A percentile compares a stretch with the other conserved stretches of the same genome.
Evolutionary conservation across 2,329 filamentous ascomycete species (phyloP).

Genomic region (Fonsecaea pedrosoi): DNA sequence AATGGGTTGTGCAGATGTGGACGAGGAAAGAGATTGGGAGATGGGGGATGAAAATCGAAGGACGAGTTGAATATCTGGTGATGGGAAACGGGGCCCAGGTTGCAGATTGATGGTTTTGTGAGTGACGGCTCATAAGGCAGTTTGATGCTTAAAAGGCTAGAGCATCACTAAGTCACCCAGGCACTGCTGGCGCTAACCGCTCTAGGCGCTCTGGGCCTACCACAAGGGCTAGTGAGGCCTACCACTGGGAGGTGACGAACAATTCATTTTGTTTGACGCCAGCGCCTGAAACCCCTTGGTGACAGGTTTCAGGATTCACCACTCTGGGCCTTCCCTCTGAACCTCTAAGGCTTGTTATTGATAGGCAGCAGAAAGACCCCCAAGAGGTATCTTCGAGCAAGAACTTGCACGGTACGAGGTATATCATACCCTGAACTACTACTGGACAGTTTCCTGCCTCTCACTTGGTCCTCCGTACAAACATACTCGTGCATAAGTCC

Average conservation of each 20-base stretch:
- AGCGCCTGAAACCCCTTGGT: conserved; percentile 1
- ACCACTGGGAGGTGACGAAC: neutral
- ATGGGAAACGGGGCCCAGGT: conserved; percentile 29
- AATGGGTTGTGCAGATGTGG: conserved; percentile 60
- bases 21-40: conserved; percentile 28
- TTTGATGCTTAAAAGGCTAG: conserved; percentile 8
- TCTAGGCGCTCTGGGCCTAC: neutral
- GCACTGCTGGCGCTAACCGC: conserved; percentile 8
- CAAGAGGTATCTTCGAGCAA: too few species aligned
- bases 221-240: neutral
- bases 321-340: neutral
- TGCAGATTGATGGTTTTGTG: conserved; percentile 21
- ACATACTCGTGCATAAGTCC: neutral
- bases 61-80: conserved; percentile 36
- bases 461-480: neutral
- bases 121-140: conserved; percentile 10
- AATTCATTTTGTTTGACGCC: conserved; percentile 15
- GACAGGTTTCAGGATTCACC: conserved; percentile 4
- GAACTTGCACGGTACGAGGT: too few species aligned
- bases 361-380: too few species aligned
- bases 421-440: too few species aligned
- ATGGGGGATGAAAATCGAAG: conserved; percentile 37
- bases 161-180: conserved; percentile 14
- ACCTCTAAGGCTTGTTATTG: neutral
- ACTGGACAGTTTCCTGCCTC: neutral